Base-by-base conservation (phyloP, 108 stramenopile species). In the Fistulifera solaris region DNA sequence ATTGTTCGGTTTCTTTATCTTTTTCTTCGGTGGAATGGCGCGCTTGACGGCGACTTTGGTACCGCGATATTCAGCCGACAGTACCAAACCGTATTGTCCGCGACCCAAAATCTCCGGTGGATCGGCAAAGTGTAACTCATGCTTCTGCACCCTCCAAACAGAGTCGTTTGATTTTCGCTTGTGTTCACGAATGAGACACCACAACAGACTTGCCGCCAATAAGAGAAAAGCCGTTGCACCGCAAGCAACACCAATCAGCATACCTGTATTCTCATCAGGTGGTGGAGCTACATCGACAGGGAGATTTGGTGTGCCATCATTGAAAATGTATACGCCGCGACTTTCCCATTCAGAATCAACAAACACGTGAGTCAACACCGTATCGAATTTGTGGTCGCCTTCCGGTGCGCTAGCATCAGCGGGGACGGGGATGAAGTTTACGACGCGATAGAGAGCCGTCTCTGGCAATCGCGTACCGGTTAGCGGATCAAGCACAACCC, bases 381-480 rank as follows among this genome's bases (percentile, higher is more conserved):
- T 17, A 19, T 45, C 6, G 44, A 45, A 45, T 21, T 45, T 45
- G 11, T 21, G 16, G 6, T 4, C 44, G 21, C 44, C 44, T 3
- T 35, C 31, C 3, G 31, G 31, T 35, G 8, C 31, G 31, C 31
- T 8, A 6, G 31, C 6, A 8, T 35, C 31, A 11, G 11, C 44
- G 11, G 16, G 19, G 6, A 19, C 6, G 19, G 16, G 22, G 19
- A 51, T 27, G 19, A 12, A 70, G 43, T 83, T 83, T 18, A 46
- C 40, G 2, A 83, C 46, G 5, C 27, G 40, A 52, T 58, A 83
- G 0, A 65, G 16, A 2, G 75, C 56, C 5, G 61, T 63, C 8
- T 23, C 25, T 6, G 75, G 72, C 23, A 50, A 41, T 26, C 77
- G 55, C 0, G 72, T 61, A 23, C 78, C 76, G 27, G 75, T 83